phyloP scores from a whole-genome alignment of 2,329 filamentous ascomycete species.

The Podosphaera leucotricha region DNA sequence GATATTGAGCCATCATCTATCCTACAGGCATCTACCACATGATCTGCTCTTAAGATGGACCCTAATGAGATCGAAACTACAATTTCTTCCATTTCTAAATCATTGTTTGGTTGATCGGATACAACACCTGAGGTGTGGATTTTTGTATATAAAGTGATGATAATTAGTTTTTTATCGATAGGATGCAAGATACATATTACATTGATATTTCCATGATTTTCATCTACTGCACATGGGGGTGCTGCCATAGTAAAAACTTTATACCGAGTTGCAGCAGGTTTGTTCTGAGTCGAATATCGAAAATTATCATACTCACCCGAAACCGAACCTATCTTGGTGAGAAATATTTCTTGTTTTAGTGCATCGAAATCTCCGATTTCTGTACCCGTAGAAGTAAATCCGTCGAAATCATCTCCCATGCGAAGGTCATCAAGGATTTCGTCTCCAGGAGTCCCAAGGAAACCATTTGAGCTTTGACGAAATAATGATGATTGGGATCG shows the following conservation, averaged over 20 bases:
- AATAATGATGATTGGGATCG: slow-evolving; percentile 10
- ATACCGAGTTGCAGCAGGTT: slow-evolving; percentile 28
- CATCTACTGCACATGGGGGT: slow-evolving; percentile 30
- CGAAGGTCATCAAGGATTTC: slow-evolving; percentile 44
- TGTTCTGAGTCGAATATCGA: slow-evolving; percentile 31
- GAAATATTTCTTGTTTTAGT: slow-evolving; percentile 45
- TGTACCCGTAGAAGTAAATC: slow-evolving; percentile 47
- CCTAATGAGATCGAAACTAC: slow-evolving; percentile 11
- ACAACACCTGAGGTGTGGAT: slow-evolving; percentile 8
- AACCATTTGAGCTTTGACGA: slow-evolving; percentile 30
- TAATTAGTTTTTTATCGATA: slow-evolving; percentile 40
- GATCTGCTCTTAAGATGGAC: slow-evolving; percentile 25
- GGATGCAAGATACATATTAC: slow-evolving; percentile 48
- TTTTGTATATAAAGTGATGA: slow-evolving; percentile 36
- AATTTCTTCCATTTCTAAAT: slow-evolving; percentile 15
- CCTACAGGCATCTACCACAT: slow-evolving; percentile 50
- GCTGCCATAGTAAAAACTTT: slow-evolving; percentile 45
- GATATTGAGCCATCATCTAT: slow-evolving; percentile 42
- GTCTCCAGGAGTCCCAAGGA: slow-evolving; percentile 45
- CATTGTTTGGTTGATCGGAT: slow-evolving; percentile 2
- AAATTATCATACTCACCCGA: slow-evolving; percentile 36
- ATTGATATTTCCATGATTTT: slow-evolving; percentile 28
- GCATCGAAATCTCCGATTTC: slow-evolving; percentile 51
- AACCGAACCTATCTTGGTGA: slow-evolving; percentile 47
- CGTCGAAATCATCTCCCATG: slow-evolving; percentile 37